Evolutionary conservation across 768 basidiomycete genomes (phyloP).

Genomic region (Leucogyrophana mollusca): DNA sequence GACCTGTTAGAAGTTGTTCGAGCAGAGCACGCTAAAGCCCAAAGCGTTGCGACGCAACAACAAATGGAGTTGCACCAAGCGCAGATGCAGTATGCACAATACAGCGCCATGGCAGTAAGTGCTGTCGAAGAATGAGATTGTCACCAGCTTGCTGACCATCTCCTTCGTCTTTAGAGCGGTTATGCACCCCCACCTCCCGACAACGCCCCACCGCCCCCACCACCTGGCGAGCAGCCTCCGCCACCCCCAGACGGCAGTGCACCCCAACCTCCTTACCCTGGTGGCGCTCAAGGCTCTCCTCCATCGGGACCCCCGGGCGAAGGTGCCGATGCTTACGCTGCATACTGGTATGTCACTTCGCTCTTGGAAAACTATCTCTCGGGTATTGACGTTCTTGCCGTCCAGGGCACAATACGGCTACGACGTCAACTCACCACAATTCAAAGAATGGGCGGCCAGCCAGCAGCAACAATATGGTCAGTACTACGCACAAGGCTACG

Average conservation of each 20-base stretch:
- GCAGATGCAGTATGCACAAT: constrained; percentile 77
- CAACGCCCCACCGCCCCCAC: constrained; percentile 44
- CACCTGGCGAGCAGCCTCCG: constrained; percentile 51
- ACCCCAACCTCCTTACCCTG: constrained; percentile 17
- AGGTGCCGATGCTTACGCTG: constrained; percentile 56
- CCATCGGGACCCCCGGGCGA: constrained; percentile 49
- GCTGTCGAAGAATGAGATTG: constrained; percentile 13
- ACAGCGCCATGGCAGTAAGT: constrained; percentile 58
- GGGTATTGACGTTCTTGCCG: constrained; percentile 8
- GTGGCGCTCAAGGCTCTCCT: constrained; percentile 9
- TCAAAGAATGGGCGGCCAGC: constrained; percentile 75
- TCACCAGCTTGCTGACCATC: constrained; percentile 5
- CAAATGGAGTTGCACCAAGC: constrained; percentile 88
- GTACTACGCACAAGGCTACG: constrained; percentile 66
- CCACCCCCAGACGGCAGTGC: constrained; percentile 47
- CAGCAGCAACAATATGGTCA: constrained; percentile 71
- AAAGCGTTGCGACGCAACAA: constrained; percentile 60
- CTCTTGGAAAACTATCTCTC: constrained; percentile 8
- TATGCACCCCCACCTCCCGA: constrained; percentile 35
- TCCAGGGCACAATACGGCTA: constrained; percentile 82
- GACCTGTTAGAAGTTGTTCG: constrained; percentile 89
- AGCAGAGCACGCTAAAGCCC: constrained; percentile 84
- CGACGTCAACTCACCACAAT: constrained; percentile 79
- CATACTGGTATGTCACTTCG: constrained; percentile 53
- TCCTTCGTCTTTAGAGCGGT: constrained; percentile 26